Conservation (phyloP, 2,329 filamentous ascomycete species). For the Coccinonectria pachysandricola region DNA sequence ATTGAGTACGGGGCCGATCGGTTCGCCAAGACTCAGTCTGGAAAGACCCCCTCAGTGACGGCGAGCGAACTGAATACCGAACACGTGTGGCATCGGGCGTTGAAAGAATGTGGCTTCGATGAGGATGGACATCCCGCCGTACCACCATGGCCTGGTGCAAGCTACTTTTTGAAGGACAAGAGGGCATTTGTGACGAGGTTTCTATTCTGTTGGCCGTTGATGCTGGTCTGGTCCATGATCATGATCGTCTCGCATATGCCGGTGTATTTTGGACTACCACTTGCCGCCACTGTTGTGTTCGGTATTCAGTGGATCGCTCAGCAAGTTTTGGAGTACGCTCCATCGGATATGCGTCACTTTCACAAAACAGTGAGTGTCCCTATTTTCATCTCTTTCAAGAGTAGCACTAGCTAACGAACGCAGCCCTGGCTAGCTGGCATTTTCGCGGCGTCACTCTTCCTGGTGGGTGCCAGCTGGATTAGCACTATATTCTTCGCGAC, state of each 20-base stretch:
- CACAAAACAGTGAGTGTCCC: conserved; percentile 67
- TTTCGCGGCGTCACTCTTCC: conserved; percentile 78
- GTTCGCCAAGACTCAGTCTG: conserved; percentile 78
- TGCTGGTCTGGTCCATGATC: conserved; percentile 61
- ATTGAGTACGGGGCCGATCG: conserved; percentile 93
- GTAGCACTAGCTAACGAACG: conserved; percentile 7
- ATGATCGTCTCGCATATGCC: conserved; percentile 64
- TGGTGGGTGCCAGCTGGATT: conserved; percentile 68
- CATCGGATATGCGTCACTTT: conserved; percentile 77
- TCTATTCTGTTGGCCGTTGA: conserved; percentile 80
- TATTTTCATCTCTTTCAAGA: background rate
- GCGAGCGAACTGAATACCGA: conserved; percentile 84
- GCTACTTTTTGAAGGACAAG: conserved; percentile 65
- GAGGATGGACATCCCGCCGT: conserved; percentile 61
- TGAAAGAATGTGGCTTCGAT: conserved; percentile 77
- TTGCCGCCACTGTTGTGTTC: conserved; percentile 56
- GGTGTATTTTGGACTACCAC: conserved; percentile 65
- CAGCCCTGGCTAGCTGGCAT: conserved; percentile 89
- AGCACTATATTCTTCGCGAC: conserved; percentile 42
- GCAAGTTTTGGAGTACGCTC: conserved; percentile 71
- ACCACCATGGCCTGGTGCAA: conserved; percentile 62
- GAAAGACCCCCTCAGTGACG: conserved; percentile 80
- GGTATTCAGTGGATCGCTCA: conserved; percentile 67
- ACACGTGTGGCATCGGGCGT: conserved; percentile 69
- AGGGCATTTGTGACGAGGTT: conserved; percentile 71